Evolutionary conservation across 768 basidiomycete species (phyloP).

Genomic region (Xerocomellus chrysenteron): DNA sequence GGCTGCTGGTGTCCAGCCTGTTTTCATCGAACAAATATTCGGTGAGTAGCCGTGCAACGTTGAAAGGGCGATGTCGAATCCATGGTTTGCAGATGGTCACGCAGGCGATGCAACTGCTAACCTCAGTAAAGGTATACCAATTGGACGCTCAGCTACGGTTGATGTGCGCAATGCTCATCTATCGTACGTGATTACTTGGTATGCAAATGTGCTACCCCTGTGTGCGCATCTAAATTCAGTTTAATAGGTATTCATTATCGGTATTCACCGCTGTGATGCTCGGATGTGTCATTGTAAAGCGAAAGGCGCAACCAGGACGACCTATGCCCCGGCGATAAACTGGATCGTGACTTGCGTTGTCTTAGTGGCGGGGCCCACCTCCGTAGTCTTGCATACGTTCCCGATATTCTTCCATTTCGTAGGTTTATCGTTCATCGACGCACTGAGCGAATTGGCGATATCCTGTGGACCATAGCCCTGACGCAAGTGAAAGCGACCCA

Average conservation of each 20-base stretch:
- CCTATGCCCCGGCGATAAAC: slow-evolving; percentile 52
- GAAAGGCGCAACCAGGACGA: slow-evolving; percentile 46
- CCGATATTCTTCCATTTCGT: not conserved
- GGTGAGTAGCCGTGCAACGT: slow-evolving; percentile 46
- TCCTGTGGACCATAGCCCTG: not conserved
- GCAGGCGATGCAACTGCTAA: slow-evolving; percentile 65
- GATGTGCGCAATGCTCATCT: slow-evolving; percentile 93
- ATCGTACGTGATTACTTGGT: slow-evolving; percentile 97
- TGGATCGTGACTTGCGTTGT: not conserved
- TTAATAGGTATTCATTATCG: slow-evolving; percentile 81
- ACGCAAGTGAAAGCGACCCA: slow-evolving; percentile 1
- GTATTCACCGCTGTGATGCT: slow-evolving; percentile 86
- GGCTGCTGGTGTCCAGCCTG: slow-evolving; percentile 72
- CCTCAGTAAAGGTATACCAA: slow-evolving; percentile 71
- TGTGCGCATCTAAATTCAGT: slow-evolving; percentile 11
- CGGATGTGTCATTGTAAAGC: slow-evolving; percentile 58
- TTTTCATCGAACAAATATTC: slow-evolving; percentile 89
- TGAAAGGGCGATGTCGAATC: not conserved
- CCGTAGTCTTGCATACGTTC: slow-evolving; percentile 3
- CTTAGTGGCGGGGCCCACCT: not conserved
- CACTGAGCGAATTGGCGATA: not conserved
- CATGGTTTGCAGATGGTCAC: slow-evolving; percentile 66
- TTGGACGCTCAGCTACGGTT: slow-evolving; percentile 79
- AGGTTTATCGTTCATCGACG: not conserved
- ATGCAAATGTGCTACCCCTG: slow-evolving; percentile 18